Base-by-base conservation (phyloP, 345 rosid species). In the Euphorbia pulcherrima region DNA sequence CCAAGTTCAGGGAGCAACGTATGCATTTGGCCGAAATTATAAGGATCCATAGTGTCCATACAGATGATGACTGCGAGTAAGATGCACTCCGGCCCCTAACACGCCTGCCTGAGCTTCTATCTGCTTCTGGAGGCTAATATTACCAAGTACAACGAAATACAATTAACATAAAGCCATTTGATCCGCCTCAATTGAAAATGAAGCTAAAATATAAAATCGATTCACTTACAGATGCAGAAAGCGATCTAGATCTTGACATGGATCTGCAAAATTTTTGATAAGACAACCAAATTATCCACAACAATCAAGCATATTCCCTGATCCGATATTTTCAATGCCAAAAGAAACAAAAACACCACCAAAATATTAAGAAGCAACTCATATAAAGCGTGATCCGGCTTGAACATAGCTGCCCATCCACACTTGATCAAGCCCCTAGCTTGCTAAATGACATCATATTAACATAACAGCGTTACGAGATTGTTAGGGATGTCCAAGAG, bases 201-300 rank as follows among this genome's bases (percentile, higher is more conserved):
- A 10, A 29, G 18, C 60, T 2, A 0, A 8, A 54, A 52, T 26
- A 24, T 3, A 8, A 51, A n/a, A 24, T 16, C 63, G 29, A 20
- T 64, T 26, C 54, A 84, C 95, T 90, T 85, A 87, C 96, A 3
- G 89, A 78, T 58, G 85, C 70, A 44, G 72, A 50, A 69, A 92
- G 90, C 64, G 96, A 84, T 50, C 75, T 68, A 41, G 94, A 89
- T 46, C 87, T 83, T 41, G 88, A 83, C 4, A 7, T 66, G 10
- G 92, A 88, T 73, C 95, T 87, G 89, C 87, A 85, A 85, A 77
- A 75, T 72, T 27, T 73, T 64, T 72, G 72, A 78, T 37, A 69
- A 63, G n/a, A 60, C 68, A 73, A 75, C 44, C 71, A 60, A 71
- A 46, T 72, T 61, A 68, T 63, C 59, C 56, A 75, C 26, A 59